These are phyloP conservation scores for Ilyonectria destructans DNA, from an alignment of 2,329 filamentous ascomycete genomes.

Conservation along the genomic window DNA sequence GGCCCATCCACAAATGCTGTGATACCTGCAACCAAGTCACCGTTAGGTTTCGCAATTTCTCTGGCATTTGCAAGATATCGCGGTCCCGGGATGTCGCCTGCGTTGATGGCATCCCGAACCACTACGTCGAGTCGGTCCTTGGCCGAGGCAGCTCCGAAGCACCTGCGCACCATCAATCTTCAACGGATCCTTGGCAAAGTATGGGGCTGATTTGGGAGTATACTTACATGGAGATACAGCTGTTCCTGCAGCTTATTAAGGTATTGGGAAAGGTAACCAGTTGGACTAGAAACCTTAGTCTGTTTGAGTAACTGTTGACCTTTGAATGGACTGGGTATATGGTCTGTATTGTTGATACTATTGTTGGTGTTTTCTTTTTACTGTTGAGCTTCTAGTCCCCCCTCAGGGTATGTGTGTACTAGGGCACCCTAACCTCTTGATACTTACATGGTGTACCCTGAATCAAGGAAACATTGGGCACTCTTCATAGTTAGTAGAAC, in stretches of 20 bases:
- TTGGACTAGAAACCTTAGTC: no score
- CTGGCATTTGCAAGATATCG: slow-evolving; percentile 34
- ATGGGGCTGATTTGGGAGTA: not conserved
- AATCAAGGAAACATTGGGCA: slow-evolving; percentile 36
- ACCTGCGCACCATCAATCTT: slow-evolving; percentile 11
- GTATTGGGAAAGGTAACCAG: no score
- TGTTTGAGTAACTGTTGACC: no score
- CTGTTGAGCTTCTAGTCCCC: no score
- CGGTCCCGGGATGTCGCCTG: slow-evolving; percentile 33
- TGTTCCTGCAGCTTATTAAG: no score
- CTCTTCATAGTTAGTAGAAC: slow-evolving; percentile 36
- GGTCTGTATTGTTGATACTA: no score
- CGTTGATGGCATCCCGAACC: slow-evolving; percentile 36
- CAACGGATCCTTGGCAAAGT: not conserved
- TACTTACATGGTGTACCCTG: slow-evolving; percentile 38
- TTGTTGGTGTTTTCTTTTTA: no score
- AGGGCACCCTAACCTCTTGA: no score
- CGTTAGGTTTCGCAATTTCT: slow-evolving; percentile 35
- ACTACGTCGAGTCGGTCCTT: slow-evolving; percentile 40
- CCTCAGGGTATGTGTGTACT: no score
- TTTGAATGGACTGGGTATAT: no score
- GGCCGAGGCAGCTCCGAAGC: slow-evolving; percentile 38
- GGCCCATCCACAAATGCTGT: slow-evolving; percentile 28
- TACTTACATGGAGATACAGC: no score
- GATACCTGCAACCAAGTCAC: slow-evolving; percentile 34